These are phyloP conservation scores for Rhizopus delemar DNA, from an alignment of 371 early-diverging fungal species.

Conservation along the genomic window DNA sequence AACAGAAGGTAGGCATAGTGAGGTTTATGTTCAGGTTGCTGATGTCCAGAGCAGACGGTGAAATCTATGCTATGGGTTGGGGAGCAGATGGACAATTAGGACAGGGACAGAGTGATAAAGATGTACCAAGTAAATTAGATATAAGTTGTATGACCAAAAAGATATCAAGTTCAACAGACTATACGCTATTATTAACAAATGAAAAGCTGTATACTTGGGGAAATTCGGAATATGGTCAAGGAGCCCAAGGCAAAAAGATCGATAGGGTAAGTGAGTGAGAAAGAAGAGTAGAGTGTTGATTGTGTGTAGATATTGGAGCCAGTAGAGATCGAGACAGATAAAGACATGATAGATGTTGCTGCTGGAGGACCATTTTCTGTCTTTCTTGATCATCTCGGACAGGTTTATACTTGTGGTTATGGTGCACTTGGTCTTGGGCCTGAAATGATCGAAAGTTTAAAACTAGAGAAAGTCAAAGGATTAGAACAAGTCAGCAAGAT, in stretches of 20 bases:
- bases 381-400: constrained; percentile 58
- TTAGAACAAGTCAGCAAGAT: constrained; percentile 40
- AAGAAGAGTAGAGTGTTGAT: neutral
- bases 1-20: constrained; percentile 29
- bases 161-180: constrained; percentile 71
- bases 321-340: constrained; percentile 36
- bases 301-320: constrained; percentile 61
- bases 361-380: constrained; percentile 77
- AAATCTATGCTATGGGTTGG: constrained; percentile 79
- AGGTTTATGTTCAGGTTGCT: neutral
- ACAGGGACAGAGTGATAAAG: constrained; percentile 54
- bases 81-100: constrained; percentile 82
- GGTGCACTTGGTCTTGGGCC: constrained; percentile 69
- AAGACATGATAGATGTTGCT: constrained; percentile 58
- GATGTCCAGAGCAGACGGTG: constrained; percentile 29
- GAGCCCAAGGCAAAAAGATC: constrained; percentile 68
- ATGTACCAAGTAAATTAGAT: constrained; percentile 48
- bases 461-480: constrained; percentile 37
- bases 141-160: constrained; percentile 45
- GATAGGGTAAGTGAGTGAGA: constrained; percentile 57
- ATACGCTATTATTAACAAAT: constrained; percentile 62
- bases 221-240: constrained; percentile 83
- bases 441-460: constrained; percentile 49
- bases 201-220: constrained; percentile 77
- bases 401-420: constrained; percentile 72